These are phyloP conservation scores for Pyrenula massariospora DNA, from an alignment of 495 filamentous ascomycete species.

Conservation along the genomic window DNA sequence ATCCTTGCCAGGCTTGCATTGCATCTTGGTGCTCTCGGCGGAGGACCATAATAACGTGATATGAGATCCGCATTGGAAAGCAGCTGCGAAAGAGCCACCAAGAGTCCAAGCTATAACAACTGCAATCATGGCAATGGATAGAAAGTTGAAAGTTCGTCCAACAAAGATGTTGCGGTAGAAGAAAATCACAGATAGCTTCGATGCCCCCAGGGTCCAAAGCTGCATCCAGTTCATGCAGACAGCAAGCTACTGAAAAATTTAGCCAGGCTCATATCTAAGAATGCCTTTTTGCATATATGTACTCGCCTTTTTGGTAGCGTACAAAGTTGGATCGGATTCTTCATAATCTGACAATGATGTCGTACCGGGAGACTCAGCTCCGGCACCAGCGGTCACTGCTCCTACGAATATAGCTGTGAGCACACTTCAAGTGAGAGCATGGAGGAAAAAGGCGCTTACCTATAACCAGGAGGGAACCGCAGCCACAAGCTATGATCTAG, in stretches of 20 bases:
- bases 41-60: not conserved
- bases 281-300: not conserved
- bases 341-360: constrained; percentile 1
- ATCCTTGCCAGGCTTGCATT: constrained; percentile 1
- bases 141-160: constrained; percentile 1
- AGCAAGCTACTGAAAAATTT: constrained; percentile 1
- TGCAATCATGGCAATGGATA: constrained; percentile 1
- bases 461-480: constrained; percentile 1
- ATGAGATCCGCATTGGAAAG: constrained; percentile 1
- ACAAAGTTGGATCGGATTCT: not conserved
- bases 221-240: constrained; percentile 1
- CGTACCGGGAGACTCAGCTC: constrained; percentile 1
- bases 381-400: not conserved
- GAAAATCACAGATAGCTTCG: constrained; percentile 7
- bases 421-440: not conserved
- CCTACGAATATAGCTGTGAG: too few relatives aligned
- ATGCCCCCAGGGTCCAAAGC: not conserved
- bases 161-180: constrained; percentile 4
- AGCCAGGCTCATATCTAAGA: not conserved
- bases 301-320: not conserved
- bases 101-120: constrained; percentile 3
- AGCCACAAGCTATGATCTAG: constrained; percentile 1
- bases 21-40: not conserved
- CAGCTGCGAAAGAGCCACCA: constrained; percentile 1
- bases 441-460: not conserved